Evolutionary conservation across 2,329 filamentous ascomycete genomes (phyloP), one percentile per base, ranked within the genome.

Genomic region (Balansia obtecta): DNA sequence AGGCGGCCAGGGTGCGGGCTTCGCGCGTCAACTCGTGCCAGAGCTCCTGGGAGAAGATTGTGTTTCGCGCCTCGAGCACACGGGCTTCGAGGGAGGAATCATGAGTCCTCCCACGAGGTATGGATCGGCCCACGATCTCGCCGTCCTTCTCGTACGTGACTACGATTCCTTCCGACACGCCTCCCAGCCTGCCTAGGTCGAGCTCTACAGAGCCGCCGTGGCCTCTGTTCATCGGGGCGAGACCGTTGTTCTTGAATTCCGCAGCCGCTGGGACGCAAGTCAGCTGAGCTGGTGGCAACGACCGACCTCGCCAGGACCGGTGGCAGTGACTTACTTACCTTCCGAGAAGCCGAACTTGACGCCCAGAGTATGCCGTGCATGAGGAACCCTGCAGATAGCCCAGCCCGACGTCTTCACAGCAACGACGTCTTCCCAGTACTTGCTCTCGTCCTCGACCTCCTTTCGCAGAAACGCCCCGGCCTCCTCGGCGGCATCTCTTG

Each of bases 291-390:
- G 13, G 30, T 33, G 13, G 13, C 15, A 11, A 7, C 27, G 30
- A 16, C 13, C 43, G 4, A 27, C 27, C 27, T n/a, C 22, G 13
- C 22, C 43, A 27, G 27, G 27, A 27, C 12, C 40, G 12, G 16
- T 20, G 2, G 18, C 10, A 34, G 46, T 15, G 15, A 57, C 68
- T 49, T 65, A 57, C 68, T 49, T 65, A 77, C 77, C 77, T 71
- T 96, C 91, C 12, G 85, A 76, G 61, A 95, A 95, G 8, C 91
- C 93, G 66, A 91, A 96, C 55, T 86, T 82, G 37, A 97, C 91
- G 18, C 85, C 89, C 46, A 97, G 73, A 0, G 82, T 83, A 57
- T 87, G 80, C 46, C 75, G 74, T 57, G 91, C 83, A 7, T 82
- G 73, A 0, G 88, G 88, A 40, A 93, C 71, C 46, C 85, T 79